These are phyloP conservation scores for Nannochloropsis salina DNA, from an alignment of 108 stramenopile species.

Conservation along the genomic window DNA sequence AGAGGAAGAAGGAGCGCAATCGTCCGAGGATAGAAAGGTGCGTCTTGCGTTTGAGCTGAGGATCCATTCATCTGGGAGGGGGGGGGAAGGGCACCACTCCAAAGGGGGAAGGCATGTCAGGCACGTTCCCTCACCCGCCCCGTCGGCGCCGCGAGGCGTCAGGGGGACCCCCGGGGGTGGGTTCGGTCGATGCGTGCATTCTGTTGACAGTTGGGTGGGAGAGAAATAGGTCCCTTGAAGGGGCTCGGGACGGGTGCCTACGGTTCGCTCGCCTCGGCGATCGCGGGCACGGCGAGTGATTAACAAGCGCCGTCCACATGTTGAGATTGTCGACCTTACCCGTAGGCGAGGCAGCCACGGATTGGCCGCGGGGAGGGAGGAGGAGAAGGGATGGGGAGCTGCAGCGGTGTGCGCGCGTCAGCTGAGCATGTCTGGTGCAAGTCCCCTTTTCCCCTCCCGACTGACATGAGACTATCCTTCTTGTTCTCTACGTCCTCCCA, in stretches of 20 bases:
- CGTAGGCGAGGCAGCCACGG: too few relatives aligned
- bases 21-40: background rate
- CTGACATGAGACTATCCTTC: too few relatives aligned
- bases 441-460: too few relatives aligned
- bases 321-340: background rate
- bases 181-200: background rate
- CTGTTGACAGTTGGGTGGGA: constrained; percentile 7
- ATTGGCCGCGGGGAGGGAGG: too few relatives aligned
- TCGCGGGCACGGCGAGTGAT: constrained; percentile 2
- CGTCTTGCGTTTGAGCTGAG: background rate
- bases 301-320: background rate
- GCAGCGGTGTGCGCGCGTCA: too few relatives aligned
- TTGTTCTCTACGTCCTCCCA: too few relatives aligned
- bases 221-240: background rate
- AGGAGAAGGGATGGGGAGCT: too few relatives aligned
- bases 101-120: constrained; percentile 41
- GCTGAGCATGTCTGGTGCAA: too few relatives aligned
- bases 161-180: background rate
- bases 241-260: background rate
- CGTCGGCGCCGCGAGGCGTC: background rate
- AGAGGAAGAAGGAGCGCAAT: constrained; percentile 35
- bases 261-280: background rate
- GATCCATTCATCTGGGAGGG: background rate
- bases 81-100: background rate
- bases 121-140: constrained; percentile 1